Evolutionary conservation across 495 filamentous ascomycete species (phyloP), one percentile per base, ranked within the genome.

Genomic region (Sordaria brevicollis): DNA sequence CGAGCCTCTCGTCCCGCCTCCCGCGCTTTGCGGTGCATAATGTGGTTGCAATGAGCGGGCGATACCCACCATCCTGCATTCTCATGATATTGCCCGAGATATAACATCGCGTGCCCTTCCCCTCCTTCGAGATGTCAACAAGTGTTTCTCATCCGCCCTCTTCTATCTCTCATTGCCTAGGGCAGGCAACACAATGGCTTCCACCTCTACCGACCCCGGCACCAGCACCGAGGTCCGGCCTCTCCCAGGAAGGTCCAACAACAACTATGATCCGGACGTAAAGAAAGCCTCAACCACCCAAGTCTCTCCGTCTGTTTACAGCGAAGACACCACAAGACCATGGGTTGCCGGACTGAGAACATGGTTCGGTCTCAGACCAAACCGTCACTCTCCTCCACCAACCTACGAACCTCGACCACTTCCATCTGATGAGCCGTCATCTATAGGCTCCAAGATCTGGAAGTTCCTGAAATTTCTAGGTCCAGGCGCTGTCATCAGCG

Each of bases 401-500:
- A 37, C 68, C 21, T 74, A 70, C 68, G 68, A 72, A 33, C 35
- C 65, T 5, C 43, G 33, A 10, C 38, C 36, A 19, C 17, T 33
- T 4, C 67, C 70, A 9, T 43, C 62, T 37, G 34, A 10, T 11
- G 67, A 69, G 4, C 7, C 37, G 15, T 13, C 34, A 0, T 41
- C 69, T n/a, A 34, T 38, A 17, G 57, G 49, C 31, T 34, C 67
- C 34, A 70, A 35, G 65, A 19, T 74, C 29, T 68, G 68, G 66
- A 74, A 68, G 19, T 74, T 74, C 54, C 38, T 74, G 31, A 65
- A 65, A 39, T 74, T 74, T 25, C 66, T 74, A 25, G 72, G 72
- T n/a, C 72, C 72, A n/a, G 72, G 72, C 2, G 72, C 72, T 35
- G 54, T 74, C 49, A 72, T 74, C 68, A 74, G 70, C 57, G 72